These are phyloP conservation scores for Flaveria ramosissima DNA, from an alignment of 129 eudicot genomes.

Conservation along the genomic window DNA sequence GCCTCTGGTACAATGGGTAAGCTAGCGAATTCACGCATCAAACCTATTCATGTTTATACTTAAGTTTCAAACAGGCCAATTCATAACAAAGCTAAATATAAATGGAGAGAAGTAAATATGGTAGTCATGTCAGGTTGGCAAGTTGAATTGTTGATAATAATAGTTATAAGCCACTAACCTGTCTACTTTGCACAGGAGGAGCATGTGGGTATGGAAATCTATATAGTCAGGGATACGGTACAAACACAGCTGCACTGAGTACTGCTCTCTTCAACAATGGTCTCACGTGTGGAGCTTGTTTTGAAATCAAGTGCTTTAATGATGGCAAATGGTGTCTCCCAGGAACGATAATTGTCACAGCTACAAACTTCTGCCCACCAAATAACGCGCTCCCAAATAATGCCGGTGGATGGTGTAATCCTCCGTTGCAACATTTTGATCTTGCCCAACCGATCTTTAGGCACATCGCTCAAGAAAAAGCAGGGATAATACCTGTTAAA, in stretches of 20 bases:
- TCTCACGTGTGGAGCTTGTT: constrained; percentile 60
- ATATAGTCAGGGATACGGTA: constrained; percentile 56
- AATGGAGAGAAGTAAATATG: background rate
- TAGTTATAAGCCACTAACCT: background rate
- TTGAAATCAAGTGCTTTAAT: constrained; percentile 51
- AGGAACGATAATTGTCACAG: constrained; percentile 54
- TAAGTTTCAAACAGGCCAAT: background rate
- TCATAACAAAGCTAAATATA: too few relatives aligned
- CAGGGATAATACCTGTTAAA: constrained; percentile 61
- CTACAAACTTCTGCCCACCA: constrained; percentile 69
- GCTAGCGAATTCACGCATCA: background rate
- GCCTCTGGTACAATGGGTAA: constrained; percentile 41
- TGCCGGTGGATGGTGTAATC: constrained; percentile 67
- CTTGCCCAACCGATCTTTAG: constrained; percentile 58
- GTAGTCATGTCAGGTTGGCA: background rate
- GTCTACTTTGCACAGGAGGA: constrained; percentile 37
- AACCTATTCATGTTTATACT: background rate
- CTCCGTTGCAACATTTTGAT: constrained; percentile 59
- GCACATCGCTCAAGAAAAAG: constrained; percentile 56
- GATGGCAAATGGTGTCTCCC: constrained; percentile 59
- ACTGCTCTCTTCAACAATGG: constrained; percentile 62
- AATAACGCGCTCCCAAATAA: constrained; percentile 51
- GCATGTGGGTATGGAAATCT: constrained; percentile 66
- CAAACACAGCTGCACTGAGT: constrained; percentile 58
- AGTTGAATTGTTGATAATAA: background rate